phyloP scores from a whole-genome alignment of 164 flowering plant species.

The Amborella trichopoda region DNA sequence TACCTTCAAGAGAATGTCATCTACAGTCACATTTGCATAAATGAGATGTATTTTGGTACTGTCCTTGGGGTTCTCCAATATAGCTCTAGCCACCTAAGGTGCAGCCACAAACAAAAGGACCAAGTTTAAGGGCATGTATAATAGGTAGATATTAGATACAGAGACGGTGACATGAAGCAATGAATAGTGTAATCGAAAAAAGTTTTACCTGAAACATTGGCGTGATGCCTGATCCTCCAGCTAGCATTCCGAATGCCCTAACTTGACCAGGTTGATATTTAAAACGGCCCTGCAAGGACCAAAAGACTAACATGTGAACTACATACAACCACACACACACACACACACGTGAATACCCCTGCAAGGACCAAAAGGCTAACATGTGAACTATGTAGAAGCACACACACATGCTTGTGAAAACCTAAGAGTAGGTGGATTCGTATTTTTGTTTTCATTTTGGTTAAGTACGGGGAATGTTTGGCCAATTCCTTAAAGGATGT shows the following conservation, averaged over 20 bases:
- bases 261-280: slow-evolving; percentile 84
- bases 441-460: too few relatives aligned
- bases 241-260: slow-evolving; percentile 95
- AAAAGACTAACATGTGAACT: slow-evolving; percentile 1
- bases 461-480: too few relatives aligned
- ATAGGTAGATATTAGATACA: too few relatives aligned
- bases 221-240: slow-evolving; percentile 98
- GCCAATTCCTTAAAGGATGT: too few relatives aligned
- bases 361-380: slow-evolving; percentile 5
- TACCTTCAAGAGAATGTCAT: slow-evolving; percentile 94
- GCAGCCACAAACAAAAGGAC: slow-evolving; percentile 1
- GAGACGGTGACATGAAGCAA: too few relatives aligned
- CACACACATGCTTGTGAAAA: too few relatives aligned
- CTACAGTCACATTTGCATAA: slow-evolving; percentile 87
- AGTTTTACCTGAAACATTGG: slow-evolving; percentile 86
- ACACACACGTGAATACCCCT: too few relatives aligned
- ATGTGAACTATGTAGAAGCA: slow-evolving; percentile 4
- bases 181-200: background rate
- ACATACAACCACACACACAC: too few relatives aligned
- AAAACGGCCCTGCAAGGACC: slow-evolving; percentile 66
- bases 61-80: slow-evolving; percentile 82
- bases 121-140: background rate
- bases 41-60: slow-evolving; percentile 74
- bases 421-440: too few relatives aligned
- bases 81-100: slow-evolving; percentile 83